A percentile compares a stretch with the other conserved stretches of the same genome.
These are phyloP conservation scores for Penicillium lividum DNA, from an alignment of 495 filamentous ascomycete species.

Conservation along the genomic window DNA sequence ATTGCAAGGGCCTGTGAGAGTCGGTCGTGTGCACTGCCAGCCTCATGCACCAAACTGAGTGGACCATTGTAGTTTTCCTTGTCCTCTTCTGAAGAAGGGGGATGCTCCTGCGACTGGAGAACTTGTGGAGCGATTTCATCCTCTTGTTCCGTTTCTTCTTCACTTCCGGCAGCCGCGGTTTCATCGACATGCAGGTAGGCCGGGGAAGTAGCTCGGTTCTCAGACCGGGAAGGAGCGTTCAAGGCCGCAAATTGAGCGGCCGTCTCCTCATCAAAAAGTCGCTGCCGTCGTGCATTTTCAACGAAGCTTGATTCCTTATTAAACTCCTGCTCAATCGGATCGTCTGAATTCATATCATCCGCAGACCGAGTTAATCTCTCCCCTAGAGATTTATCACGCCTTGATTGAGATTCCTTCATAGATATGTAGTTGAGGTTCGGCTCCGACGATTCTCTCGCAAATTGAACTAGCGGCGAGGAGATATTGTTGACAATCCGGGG, in stretches of 20 bases:
- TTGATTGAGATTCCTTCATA: constrained; percentile 52
- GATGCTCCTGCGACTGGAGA: constrained; percentile 28
- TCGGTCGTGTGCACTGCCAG: constrained; percentile 39
- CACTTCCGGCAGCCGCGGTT: constrained; percentile 35
- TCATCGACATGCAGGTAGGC: constrained; percentile 7
- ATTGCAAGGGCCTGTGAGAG: constrained; percentile 44
- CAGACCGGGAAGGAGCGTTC: constrained; percentile 36
- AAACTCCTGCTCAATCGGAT: constrained; percentile 49
- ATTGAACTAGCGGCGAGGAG: constrained; percentile 44
- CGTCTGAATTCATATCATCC: constrained; percentile 39
- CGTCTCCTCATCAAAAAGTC: constrained; percentile 38
- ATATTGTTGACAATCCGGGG: constrained; percentile 36
- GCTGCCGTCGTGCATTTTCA: constrained; percentile 38
- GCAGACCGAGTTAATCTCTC: constrained; percentile 45
- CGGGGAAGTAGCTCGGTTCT: constrained; percentile 13
- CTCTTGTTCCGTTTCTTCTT: constrained; percentile 49
- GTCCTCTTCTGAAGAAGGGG: constrained; percentile 45
- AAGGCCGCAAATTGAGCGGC: constrained; percentile 43
- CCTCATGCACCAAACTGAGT: constrained; percentile 27
- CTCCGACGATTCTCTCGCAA: constrained; percentile 45
- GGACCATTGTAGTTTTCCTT: constrained; percentile 46
- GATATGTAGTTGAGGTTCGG: constrained; percentile 51
- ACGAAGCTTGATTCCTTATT: constrained; percentile 47
- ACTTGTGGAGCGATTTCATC: constrained; percentile 36
- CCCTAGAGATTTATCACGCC: constrained; percentile 33